Conservation (phyloP, 371 early-diverging fungal species). For the Capniomyces stellatus region DNA sequence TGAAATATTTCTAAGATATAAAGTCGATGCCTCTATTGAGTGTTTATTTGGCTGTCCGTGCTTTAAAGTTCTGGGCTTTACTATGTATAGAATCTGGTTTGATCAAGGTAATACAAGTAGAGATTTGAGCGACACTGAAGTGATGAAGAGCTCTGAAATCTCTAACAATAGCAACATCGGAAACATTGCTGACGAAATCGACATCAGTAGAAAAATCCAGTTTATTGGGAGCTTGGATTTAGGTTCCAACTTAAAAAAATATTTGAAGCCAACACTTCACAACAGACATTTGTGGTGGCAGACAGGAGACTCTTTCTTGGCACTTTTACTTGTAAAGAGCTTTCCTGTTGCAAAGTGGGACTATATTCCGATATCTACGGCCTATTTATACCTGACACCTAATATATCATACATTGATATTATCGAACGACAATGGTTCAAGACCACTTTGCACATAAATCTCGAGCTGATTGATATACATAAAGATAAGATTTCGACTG, state of each 20-base stretch:
- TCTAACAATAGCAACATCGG: too few species aligned
- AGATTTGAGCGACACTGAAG: too few species aligned
- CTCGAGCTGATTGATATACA: neutral
- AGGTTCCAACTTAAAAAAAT: neutral
- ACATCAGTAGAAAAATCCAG: neutral
- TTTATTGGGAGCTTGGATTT: neutral
- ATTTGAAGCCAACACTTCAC: neutral
- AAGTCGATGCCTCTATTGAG: conserved; percentile 17
- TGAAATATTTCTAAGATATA: conserved; percentile 15
- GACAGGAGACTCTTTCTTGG: neutral
- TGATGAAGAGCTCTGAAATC: too few species aligned
- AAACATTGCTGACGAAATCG: too few species aligned
- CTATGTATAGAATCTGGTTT: conserved; percentile 14
- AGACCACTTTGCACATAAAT: neutral
- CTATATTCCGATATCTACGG: neutral
- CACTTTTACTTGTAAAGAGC: neutral
- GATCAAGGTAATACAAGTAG: too few species aligned
- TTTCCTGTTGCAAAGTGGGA: neutral
- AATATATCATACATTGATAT: neutral
- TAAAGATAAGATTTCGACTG: neutral
- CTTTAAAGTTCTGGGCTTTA: conserved; percentile 18
- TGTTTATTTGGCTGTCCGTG: conserved; percentile 13
- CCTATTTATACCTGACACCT: too few species aligned
- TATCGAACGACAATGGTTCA: neutral
- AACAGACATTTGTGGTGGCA: neutral